Evolutionary conservation across 306 rosid species (phyloP).

Genomic region (peach (Prunus persica)): Prunus_persica_NCBIv2 NC_034009.1:42188001-42188500

Average conservation of each 20-base stretch:
- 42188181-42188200: slow-evolving; percentile 36
- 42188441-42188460: slow-evolving; percentile 4
- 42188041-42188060: neutral
- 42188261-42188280: slow-evolving; percentile 16
- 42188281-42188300: neutral
- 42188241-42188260: slow-evolving; percentile 24
- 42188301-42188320: neutral
- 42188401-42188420: neutral
- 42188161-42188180: slow-evolving; percentile 43
- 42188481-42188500: neutral
- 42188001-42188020: slow-evolving; percentile 18
- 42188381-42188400: slow-evolving; percentile 1
- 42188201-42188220: slow-evolving; percentile 11
- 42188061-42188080: neutral
- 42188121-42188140: slow-evolving; percentile 5
- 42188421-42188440: neutral
- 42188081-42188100: slow-evolving; percentile 25
- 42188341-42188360: slow-evolving; percentile 23
- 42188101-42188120: slow-evolving; percentile 5
- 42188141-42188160: neutral
- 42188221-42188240: slow-evolving; percentile 36
- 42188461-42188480: neutral
- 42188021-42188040: slow-evolving; percentile 27
- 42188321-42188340: slow-evolving; percentile 14
- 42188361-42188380: slow-evolving; percentile 1